Base-by-base conservation (phyloP, 805 yeast species). In the Candida hispaniensis region DNA sequence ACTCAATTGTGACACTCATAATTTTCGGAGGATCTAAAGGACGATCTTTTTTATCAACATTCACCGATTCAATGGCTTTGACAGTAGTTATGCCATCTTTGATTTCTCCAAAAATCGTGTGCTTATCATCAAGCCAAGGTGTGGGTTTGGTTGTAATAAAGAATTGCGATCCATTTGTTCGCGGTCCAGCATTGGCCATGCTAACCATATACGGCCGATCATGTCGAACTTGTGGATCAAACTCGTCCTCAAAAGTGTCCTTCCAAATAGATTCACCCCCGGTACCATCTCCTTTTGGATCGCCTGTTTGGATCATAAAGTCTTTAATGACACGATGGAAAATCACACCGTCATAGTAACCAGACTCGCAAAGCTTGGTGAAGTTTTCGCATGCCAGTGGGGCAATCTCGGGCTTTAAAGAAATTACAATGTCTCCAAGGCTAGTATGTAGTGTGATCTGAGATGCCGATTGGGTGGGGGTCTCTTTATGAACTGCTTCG, bases 301-400 rank as follows among this genome's bases (percentile, higher is more conserved):
- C 77, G 14, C 77, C 77, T 26, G 71, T 71, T 49, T 71, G 77
- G 44, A 73, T 64, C 76, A 71, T 71, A 45, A 71, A 71, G 34
- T 61, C 64, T 43, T 65, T 61, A 44, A 71, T 69, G 11, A 71
- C 47, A 11, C 55, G 39, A 38, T 58, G 62, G 44, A 57, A 55
- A 7, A 55, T 56, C 11, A 59, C 44, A 14, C 52, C 47, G 41
- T 65, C 53, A 48, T 65, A 65, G 43, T 62, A 66, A 9, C 59
- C 59, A 4, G 48, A 49, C 19, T 44, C 28, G 43, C 65, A 58
- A 13, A 58, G 52, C 14, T 47, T 44, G 7, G 56, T 45, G 39
- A 65, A 65, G 43, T 64, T 65, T 40, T 62, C 64, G 8, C 55
- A 61, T 1, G 69, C 59, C 25, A 55, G 44, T 4, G 70, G 70